These are phyloP conservation scores for Arthrobotrys entomopaga DNA, from an alignment of 2,329 filamentous ascomycete genomes.

Conservation along the genomic window DNA sequence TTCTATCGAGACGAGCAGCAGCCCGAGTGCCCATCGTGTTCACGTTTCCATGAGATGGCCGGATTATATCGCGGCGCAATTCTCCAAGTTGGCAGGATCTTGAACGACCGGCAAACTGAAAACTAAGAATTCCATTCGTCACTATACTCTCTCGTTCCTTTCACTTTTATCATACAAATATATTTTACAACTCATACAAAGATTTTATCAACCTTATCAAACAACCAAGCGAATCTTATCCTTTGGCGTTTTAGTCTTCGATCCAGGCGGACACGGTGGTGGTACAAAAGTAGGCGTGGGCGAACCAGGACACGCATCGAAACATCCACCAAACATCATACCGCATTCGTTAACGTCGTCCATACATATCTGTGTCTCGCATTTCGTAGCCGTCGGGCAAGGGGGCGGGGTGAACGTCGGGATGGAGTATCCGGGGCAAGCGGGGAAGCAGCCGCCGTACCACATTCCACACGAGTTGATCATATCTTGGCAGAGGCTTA, in stretches of 20 bases:
- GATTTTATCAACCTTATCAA: not conserved
- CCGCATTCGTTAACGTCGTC: slow-evolving; percentile 56
- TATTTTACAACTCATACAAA: not conserved
- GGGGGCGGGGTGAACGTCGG: slow-evolving; percentile 34
- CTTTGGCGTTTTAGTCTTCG: not conserved
- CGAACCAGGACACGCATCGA: slow-evolving; percentile 28
- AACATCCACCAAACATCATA: slow-evolving; percentile 55
- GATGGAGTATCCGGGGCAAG: slow-evolving; percentile 32
- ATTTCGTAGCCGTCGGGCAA: slow-evolving; percentile 15
- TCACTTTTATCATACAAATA: slow-evolving; percentile 4
- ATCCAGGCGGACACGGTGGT: slow-evolving; percentile 25
- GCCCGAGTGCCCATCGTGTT: not conserved
- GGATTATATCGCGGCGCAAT: not conserved
- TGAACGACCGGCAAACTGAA: not conserved
- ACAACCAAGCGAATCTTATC: not conserved
- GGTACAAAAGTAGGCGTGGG: slow-evolving; percentile 25
- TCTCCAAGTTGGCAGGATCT: not conserved
- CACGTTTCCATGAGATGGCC: not conserved
- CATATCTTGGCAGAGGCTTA: slow-evolving; percentile 28
- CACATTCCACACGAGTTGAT: slow-evolving; percentile 41
- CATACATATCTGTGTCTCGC: slow-evolving; percentile 35
- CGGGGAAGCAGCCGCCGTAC: slow-evolving; percentile 47
- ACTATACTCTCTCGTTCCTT: not conserved
- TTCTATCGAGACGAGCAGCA: not conserved
- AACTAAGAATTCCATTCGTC: not conserved